phyloP scores from a whole-genome alignment of 805 yeast genomes.

The Alloascoidea africana region DNA sequence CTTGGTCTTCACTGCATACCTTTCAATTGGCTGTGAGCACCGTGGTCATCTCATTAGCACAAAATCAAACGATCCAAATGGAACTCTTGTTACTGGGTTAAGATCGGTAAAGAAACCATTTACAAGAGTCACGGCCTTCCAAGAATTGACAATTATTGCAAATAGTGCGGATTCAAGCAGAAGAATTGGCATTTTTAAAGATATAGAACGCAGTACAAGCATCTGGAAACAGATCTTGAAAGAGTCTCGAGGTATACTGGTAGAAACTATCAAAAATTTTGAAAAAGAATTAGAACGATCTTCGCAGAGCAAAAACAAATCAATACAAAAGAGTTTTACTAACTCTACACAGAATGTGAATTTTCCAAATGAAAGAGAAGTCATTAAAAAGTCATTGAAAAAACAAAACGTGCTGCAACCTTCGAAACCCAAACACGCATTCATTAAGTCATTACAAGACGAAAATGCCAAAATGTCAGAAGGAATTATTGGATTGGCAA shows the following conservation, averaged over 20 bases:
- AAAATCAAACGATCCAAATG: slow-evolving; percentile 17
- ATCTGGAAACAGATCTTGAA: slow-evolving; percentile 17
- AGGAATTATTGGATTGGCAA: not conserved
- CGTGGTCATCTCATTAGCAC: slow-evolving; percentile 14
- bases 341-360: no score
- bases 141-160: slow-evolving; percentile 19
- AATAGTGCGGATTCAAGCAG: slow-evolving; percentile 12
- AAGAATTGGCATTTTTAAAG: slow-evolving; percentile 19
- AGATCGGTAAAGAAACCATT: slow-evolving; percentile 11
- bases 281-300: not conserved
- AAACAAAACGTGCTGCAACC: slow-evolving; percentile 1
- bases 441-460: not conserved
- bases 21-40: slow-evolving; percentile 21
- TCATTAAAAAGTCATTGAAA: no score
- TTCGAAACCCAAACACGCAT: not conserved
- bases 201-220: slow-evolving; percentile 15
- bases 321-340: no score
- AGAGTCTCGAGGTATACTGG: slow-evolving; percentile 11
- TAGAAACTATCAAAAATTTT: slow-evolving; percentile 4
- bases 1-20: slow-evolving; percentile 15
- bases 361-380: no score
- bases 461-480: not conserved
- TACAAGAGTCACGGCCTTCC: slow-evolving; percentile 20
- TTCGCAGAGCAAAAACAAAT: not conserved
- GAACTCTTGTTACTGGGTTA: slow-evolving; percentile 22